phyloP scores from a whole-genome alignment of 768 basidiomycete species.

The Suillus luteus region DNA sequence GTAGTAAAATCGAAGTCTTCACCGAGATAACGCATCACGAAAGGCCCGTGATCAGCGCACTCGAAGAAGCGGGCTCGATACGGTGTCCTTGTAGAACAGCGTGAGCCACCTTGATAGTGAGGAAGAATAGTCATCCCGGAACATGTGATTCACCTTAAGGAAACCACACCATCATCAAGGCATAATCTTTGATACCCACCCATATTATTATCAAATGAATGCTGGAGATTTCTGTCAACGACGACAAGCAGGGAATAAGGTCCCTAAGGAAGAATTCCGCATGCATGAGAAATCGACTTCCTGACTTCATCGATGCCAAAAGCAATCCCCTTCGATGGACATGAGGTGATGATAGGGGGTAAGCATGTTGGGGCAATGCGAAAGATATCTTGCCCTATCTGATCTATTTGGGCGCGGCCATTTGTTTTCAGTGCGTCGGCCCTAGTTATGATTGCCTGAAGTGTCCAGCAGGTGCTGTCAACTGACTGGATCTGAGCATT shows the following conservation, averaged over 20 bases:
- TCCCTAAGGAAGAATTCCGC: constrained; percentile 38
- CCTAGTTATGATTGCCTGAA: constrained; percentile 77
- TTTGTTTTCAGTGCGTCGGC: constrained; percentile 50
- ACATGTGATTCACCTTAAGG: background rate
- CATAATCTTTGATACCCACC: background rate
- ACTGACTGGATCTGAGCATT: constrained; percentile 31
- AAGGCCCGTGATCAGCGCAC: too few species aligned
- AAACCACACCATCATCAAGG: background rate
- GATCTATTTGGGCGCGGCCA: constrained; percentile 38
- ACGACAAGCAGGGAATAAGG: background rate
- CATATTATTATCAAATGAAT: background rate
- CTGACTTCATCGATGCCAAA: constrained; percentile 62
- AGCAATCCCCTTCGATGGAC: constrained; percentile 47
- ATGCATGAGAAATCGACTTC: constrained; percentile 60
- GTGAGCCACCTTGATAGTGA: background rate
- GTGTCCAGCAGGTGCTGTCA: constrained; percentile 48
- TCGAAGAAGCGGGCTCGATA: background rate
- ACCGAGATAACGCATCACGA: background rate
- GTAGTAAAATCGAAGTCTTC: background rate
- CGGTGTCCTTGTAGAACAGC: background rate
- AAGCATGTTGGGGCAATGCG: constrained; percentile 59
- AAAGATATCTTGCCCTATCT: constrained; percentile 54
- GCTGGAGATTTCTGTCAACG: background rate
- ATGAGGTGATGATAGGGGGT: constrained; percentile 60
- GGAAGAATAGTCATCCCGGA: background rate